Conservation (phyloP, 768 basidiomycete species). For the Lactarius evosmus region DNA sequence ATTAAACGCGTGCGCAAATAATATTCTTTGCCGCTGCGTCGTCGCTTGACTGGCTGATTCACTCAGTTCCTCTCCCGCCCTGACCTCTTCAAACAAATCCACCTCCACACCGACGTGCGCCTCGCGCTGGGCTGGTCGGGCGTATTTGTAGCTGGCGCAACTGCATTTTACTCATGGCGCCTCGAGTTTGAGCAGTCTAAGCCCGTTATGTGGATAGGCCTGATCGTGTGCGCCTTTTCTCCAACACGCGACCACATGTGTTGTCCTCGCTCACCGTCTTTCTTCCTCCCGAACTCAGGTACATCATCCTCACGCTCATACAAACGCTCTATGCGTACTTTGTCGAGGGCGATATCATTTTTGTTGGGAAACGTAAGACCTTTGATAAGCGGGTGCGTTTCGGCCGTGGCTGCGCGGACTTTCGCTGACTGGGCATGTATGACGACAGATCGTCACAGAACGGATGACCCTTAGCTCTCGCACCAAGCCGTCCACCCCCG, state of each 20-base stretch:
- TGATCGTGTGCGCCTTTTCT: conserved; percentile 59
- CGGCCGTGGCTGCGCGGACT: neutral
- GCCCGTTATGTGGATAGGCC: conserved; percentile 70
- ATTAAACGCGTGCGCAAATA: conserved; percentile 65
- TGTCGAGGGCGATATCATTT: conserved; percentile 79
- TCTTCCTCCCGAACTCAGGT: conserved; percentile 49
- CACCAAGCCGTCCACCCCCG: conserved; percentile 53
- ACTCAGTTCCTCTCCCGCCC: conserved; percentile 76
- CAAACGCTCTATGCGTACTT: conserved; percentile 85
- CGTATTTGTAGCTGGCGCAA: conserved; percentile 76
- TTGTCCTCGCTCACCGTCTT: neutral
- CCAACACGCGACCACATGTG: conserved; percentile 17
- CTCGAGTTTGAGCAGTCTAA: conserved; percentile 89
- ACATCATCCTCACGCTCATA: conserved; percentile 64
- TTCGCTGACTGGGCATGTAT: conserved; percentile 13
- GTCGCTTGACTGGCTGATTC: neutral
- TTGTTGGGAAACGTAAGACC: conserved; percentile 86
- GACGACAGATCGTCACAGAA: conserved; percentile 79
- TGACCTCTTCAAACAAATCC: conserved; percentile 79
- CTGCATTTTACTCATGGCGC: conserved; percentile 82
- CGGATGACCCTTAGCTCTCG: conserved; percentile 75
- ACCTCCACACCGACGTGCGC: conserved; percentile 86
- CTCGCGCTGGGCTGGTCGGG: conserved; percentile 84
- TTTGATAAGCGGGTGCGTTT: conserved; percentile 75
- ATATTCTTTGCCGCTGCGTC: neutral